Base-by-base conservation (phyloP, 257 asterid species). In the Thymus quinquecostatus region DNA sequence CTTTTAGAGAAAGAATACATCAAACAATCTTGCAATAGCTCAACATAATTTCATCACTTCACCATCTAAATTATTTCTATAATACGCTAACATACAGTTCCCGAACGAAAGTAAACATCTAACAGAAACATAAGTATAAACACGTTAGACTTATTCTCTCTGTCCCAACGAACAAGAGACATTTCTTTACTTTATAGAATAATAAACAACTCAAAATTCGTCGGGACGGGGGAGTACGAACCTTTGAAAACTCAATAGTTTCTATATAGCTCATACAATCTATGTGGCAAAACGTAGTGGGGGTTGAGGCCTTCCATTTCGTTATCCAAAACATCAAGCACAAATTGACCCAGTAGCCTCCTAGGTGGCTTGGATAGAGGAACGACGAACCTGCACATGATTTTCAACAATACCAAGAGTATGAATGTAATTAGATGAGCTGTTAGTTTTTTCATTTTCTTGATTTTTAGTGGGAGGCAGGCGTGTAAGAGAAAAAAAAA, bases 331-430 rank as follows among this genome's bases (percentile, higher is more conserved):
- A 61, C 21, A 32, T 53, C 14, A 1, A 75, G 1, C 49, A 4
- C 57, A 2, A 69, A 10, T 2, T 56, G 33, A 44, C 73, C 75
- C 34, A 58, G 69, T 44, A 41, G 8, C 36, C 53, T 60, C 29
- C 66, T 75, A 21, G 66, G 14, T 10, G 75, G 61, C 79, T 75
- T 75, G 7, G 59, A 33, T 0, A 62, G 28, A 30, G 41, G 5
- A 11, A 11, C 4, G 21, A 75, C 1, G 2, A 60, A 61, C 10
- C 3, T 36, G 14, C 45, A 3, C 7, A 62, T 2, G 61, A 41
- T 28, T 21, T 70, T 50, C 58, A 27, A 29, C 7, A 60, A 14
- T 43, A 54, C 7, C 21, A 68, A 2, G 2, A 75, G 0, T 6
- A 62, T 13, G 1, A 32, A 48, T 40, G 10, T 10, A 1, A 21